Evolutionary conservation across 1,284 basidiomycete species (phyloP).

Genomic region (Mycena sp.): DNA sequence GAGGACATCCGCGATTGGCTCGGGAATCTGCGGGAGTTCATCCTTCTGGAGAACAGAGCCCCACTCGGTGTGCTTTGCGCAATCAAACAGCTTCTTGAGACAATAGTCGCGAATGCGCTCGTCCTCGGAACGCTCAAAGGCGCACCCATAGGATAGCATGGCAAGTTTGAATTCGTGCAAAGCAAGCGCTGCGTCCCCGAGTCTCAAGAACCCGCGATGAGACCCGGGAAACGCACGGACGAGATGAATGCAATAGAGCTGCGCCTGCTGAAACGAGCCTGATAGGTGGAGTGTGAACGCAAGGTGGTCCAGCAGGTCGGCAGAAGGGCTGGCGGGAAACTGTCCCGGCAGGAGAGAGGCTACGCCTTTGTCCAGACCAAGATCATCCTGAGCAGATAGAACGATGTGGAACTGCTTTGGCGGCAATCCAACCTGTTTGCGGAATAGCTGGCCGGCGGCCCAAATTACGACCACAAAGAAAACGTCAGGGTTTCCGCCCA

Average conservation of each 20-base stretch:
- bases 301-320: slow-evolving; percentile 60
- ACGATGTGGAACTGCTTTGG: slow-evolving; percentile 68
- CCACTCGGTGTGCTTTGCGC: slow-evolving; percentile 63
- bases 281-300: slow-evolving; percentile 57
- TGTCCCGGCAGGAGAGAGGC: slow-evolving; percentile 53
- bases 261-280: slow-evolving; percentile 50
- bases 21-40: slow-evolving; percentile 54
- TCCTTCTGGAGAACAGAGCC: slow-evolving; percentile 55
- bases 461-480: slow-evolving; percentile 66
- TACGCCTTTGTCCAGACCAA: slow-evolving; percentile 59
- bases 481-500: slow-evolving; percentile 53
- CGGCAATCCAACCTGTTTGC: slow-evolving; percentile 59
- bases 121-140: slow-evolving; percentile 52
- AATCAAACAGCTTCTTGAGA: slow-evolving; percentile 55
- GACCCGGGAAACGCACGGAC: slow-evolving; percentile 48
- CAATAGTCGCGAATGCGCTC: slow-evolving; percentile 54
- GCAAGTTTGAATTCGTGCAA: slow-evolving; percentile 56
- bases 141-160: slow-evolving; percentile 64
- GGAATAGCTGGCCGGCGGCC: slow-evolving; percentile 62
- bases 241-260: slow-evolving; percentile 48
- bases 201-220: slow-evolving; percentile 60
- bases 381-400: slow-evolving; percentile 55
- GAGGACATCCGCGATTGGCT: slow-evolving; percentile 46
- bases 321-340: slow-evolving; percentile 42
- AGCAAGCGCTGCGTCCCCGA: slow-evolving; percentile 57